These are phyloP conservation scores for Euphorbia peplus DNA, from an alignment of 345 rosid species.

Conservation along the genomic window DNA sequence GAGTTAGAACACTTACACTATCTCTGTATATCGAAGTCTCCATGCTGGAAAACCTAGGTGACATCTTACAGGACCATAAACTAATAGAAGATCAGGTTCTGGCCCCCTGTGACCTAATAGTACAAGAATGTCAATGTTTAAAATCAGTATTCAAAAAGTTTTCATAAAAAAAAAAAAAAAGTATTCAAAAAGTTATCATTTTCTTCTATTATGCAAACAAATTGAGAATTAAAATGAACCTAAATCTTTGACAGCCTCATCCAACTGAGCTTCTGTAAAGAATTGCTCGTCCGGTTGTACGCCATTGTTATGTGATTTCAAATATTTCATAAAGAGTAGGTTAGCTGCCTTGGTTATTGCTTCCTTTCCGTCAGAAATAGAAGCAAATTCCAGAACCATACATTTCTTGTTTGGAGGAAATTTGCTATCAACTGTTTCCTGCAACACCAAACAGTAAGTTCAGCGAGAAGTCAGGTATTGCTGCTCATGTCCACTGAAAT, in stretches of 20 bases:
- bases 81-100: constrained; percentile 76
- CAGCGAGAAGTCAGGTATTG: constrained; percentile 13
- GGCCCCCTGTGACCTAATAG: constrained; percentile 58
- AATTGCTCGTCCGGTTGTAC: constrained; percentile 40
- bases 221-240: constrained; percentile 51
- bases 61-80: constrained; percentile 85
- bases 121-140: constrained; percentile 15
- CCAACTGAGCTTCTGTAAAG: constrained; percentile 65
- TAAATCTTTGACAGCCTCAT: constrained; percentile 59
- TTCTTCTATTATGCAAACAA: constrained; percentile 5
- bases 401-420: constrained; percentile 21
- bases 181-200: constrained; percentile 4
- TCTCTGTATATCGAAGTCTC: constrained; percentile 90
- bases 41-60: constrained; percentile 93
- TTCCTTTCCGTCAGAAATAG: constrained; percentile 76
- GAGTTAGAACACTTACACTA: constrained; percentile 47
- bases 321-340: constrained; percentile 49
- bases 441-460: constrained; percentile 5
- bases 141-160: constrained; percentile 12
- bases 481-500: constrained; percentile 2
- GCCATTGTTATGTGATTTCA: constrained; percentile 34
- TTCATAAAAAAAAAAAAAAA: constrained; percentile 13
- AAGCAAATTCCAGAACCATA: constrained; percentile 62
- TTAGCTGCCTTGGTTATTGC: constrained; percentile 85
- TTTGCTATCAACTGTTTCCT: constrained; percentile 49